Percentiles rank a stretch among this genome's conserved stretches.
Conservation (phyloP, 352 stramenopile species). For the Phytophthora megakarya region DNA sequence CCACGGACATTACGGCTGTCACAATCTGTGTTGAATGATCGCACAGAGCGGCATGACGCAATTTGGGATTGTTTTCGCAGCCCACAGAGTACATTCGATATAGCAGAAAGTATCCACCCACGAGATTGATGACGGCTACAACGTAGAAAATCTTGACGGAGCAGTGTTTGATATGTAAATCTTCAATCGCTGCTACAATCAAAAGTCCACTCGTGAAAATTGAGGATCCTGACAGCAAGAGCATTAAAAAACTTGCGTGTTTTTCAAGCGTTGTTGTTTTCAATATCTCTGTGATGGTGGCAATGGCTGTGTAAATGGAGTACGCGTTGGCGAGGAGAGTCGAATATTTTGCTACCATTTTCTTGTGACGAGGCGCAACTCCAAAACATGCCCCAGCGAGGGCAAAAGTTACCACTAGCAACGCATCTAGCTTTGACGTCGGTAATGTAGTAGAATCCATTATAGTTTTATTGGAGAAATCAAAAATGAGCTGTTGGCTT, state of each 20-base stretch:
- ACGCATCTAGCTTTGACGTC: neutral
- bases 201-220: neutral
- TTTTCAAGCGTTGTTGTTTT: neutral
- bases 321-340: neutral
- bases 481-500: neutral
- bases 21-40: neutral
- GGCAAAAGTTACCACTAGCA: neutral
- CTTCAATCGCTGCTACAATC: neutral
- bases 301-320: neutral
- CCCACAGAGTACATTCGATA: neutral
- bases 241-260: neutral
- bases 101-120: neutral
- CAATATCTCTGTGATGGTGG: neutral
- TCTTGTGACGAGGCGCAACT: neutral
- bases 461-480: neutral
- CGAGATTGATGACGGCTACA: neutral
- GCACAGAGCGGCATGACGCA: neutral
- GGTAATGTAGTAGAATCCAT: neutral
- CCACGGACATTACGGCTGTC: neutral
- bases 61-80: neutral
- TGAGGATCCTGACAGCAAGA: neutral
- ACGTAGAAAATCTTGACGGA: neutral
- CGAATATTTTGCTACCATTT: neutral
- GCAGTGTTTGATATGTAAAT: neutral
- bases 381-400: neutral